Evolutionary conservation across 768 basidiomycete species (phyloP).

Genomic region (Calvatia gigantea): DNA sequence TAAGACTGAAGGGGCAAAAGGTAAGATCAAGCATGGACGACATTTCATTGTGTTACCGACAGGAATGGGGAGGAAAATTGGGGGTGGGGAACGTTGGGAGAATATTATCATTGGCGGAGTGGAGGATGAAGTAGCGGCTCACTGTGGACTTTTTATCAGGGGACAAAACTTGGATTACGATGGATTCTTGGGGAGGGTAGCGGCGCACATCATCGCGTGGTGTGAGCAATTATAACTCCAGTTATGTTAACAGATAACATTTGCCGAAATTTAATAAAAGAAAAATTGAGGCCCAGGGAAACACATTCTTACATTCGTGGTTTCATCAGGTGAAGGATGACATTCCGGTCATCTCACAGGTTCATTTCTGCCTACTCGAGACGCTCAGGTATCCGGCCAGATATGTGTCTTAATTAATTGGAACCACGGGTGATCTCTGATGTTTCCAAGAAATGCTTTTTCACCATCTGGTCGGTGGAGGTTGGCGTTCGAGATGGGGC

Average conservation of each 20-base stretch:
- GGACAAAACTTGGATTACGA: conserved; percentile 49
- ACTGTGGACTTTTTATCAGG: conserved; percentile 51
- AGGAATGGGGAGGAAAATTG: conserved; percentile 36
- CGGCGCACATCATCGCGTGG: conserved; percentile 38
- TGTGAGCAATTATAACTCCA: conserved; percentile 25
- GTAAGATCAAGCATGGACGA: conserved; percentile 26
- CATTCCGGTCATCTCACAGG: too few species aligned
- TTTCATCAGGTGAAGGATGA: too few species aligned
- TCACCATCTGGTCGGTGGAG: background rate
- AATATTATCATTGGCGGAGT: conserved; percentile 46
- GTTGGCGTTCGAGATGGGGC: background rate
- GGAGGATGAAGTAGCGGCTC: conserved; percentile 54
- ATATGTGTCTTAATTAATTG: too few species aligned
- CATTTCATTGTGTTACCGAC: conserved; percentile 55
- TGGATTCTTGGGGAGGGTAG: conserved; percentile 42
- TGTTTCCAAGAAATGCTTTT: background rate
- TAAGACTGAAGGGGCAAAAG: conserved; percentile 20
- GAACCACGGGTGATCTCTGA: too few species aligned
- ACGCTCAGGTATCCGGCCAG: too few species aligned
- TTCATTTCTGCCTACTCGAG: too few species aligned
- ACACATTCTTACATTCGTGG: too few species aligned
- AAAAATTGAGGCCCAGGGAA: too few species aligned
- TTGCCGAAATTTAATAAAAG: too few species aligned
- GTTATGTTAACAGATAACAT: too few species aligned
- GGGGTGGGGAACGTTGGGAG: conserved; percentile 48